These are phyloP conservation scores for Taiwanofungus camphoratus DNA, from an alignment of 1,284 basidiomycete genomes.

Conservation along the genomic window DNA sequence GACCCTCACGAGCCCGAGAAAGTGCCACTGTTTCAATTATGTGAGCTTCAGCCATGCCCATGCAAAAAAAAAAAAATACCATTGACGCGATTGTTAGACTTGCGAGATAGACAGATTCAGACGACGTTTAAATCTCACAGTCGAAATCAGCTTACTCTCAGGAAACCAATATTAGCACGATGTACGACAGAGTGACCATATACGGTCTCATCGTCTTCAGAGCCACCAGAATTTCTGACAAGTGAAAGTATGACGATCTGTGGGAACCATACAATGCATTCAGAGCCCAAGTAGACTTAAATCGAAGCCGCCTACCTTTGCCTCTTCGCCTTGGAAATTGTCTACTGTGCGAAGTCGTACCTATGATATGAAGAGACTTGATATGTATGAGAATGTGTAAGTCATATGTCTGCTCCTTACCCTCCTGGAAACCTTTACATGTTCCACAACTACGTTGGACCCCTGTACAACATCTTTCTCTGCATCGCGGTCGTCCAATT, in stretches of 20 bases:
- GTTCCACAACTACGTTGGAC: slow-evolving; percentile 20
- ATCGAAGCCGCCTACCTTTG: slow-evolving; percentile 26
- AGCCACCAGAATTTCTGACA: slow-evolving; percentile 57
- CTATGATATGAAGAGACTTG: too few species aligned
- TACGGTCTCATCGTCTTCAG: slow-evolving; percentile 20
- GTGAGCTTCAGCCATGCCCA: neutral
- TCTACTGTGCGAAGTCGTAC: slow-evolving; percentile 69
- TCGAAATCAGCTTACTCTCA: slow-evolving; percentile 41
- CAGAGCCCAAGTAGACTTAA: neutral
- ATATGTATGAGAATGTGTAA: neutral
- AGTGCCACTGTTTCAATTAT: slow-evolving; percentile 50
- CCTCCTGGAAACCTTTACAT: slow-evolving; percentile 33
- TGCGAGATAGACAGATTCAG: neutral
- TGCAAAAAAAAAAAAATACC: slow-evolving; percentile 21
- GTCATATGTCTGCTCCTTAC: slow-evolving; percentile 25
- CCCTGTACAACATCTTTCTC: slow-evolving; percentile 28
- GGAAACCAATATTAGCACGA: slow-evolving; percentile 57
- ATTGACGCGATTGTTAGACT: slow-evolving; percentile 56
- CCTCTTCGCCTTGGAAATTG: slow-evolving; percentile 73
- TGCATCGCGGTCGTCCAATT: slow-evolving; percentile 40
- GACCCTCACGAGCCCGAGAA: slow-evolving; percentile 67
- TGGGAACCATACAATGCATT: neutral
- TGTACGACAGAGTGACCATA: slow-evolving; percentile 30
- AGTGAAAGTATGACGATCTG: slow-evolving; percentile 65
- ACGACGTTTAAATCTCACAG: neutral